phyloP scores from a whole-genome alignment of 768 basidiomycete species.

The Psilocybe sp. region DNA sequence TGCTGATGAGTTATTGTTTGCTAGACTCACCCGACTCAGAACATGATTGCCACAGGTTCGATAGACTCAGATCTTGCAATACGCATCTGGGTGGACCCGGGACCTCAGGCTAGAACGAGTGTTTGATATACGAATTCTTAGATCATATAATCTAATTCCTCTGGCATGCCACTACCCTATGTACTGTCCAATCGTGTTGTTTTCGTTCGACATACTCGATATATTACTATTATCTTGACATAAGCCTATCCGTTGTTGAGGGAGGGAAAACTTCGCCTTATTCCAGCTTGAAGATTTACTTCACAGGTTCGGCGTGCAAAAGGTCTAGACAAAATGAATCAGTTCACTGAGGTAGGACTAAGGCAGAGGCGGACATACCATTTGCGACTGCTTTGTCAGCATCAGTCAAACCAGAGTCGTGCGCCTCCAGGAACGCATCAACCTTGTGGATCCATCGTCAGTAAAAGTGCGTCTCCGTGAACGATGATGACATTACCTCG shows the following conservation, averaged over 20 bases:
- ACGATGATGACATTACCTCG: constrained; percentile 51
- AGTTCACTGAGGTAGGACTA: background rate
- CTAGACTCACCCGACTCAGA: constrained; percentile 82
- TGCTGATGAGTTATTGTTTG: constrained; percentile 5
- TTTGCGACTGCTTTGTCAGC: constrained; percentile 77
- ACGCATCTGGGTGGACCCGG: constrained; percentile 76
- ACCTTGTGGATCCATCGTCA: constrained; percentile 42
- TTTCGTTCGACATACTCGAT: background rate
- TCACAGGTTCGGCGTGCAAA: constrained; percentile 58
- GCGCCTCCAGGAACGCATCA: constrained; percentile 92
- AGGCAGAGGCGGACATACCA: constrained; percentile 44
- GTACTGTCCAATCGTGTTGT: background rate
- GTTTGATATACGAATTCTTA: background rate
- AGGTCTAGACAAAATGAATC: constrained; percentile 39
- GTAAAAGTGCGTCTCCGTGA: background rate
- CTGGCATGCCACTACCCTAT: background rate
- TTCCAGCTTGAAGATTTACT: constrained; percentile 35
- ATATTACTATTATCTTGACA: constrained; percentile 10
- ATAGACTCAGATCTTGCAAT: constrained; percentile 83
- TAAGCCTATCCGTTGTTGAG: too few species aligned
- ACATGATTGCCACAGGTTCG: constrained; percentile 85
- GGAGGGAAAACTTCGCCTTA: too few species aligned
- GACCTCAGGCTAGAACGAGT: constrained; percentile 19
- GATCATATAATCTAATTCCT: background rate
- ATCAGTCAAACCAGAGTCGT: constrained; percentile 81